These are phyloP conservation scores for Ceratobasidium sp. DNA, from an alignment of 1,284 basidiomycete species.

Conservation along the genomic window DNA sequence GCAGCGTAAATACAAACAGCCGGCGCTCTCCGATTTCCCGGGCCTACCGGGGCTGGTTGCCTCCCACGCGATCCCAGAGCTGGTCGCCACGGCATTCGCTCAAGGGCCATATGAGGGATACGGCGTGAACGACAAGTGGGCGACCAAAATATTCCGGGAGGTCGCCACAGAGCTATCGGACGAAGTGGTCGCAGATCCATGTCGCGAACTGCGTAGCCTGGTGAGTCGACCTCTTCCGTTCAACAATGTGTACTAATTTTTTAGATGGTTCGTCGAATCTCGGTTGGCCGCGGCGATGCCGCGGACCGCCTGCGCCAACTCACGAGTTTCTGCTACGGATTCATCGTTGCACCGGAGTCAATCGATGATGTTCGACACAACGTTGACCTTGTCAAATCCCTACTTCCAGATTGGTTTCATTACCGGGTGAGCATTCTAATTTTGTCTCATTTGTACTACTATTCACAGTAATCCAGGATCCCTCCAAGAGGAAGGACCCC, in stretches of 20 bases:
- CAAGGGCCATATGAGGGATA: background rate
- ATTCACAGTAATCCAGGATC: background rate
- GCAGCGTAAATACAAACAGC: background rate
- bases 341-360: background rate
- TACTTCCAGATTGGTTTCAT: background rate
- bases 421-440: background rate
- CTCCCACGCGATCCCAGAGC: background rate
- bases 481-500: background rate
- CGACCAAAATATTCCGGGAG: no score
- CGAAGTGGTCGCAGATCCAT: background rate
- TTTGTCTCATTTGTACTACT: background rate
- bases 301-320: background rate
- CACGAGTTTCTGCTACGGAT: background rate
- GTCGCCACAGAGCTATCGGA: background rate
- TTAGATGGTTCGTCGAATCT: constrained; percentile 25
- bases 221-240: background rate
- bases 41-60: background rate
- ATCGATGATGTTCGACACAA: background rate
- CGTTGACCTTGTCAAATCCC: background rate
- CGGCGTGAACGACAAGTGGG: no score
- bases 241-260: background rate
- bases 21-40: background rate
- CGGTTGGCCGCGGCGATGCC: background rate
- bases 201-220: background rate
- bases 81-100: background rate